These are phyloP conservation scores for Calonectria pseudoreteaudii DNA, from an alignment of 2,329 filamentous ascomycete genomes.

Conservation along the genomic window DNA sequence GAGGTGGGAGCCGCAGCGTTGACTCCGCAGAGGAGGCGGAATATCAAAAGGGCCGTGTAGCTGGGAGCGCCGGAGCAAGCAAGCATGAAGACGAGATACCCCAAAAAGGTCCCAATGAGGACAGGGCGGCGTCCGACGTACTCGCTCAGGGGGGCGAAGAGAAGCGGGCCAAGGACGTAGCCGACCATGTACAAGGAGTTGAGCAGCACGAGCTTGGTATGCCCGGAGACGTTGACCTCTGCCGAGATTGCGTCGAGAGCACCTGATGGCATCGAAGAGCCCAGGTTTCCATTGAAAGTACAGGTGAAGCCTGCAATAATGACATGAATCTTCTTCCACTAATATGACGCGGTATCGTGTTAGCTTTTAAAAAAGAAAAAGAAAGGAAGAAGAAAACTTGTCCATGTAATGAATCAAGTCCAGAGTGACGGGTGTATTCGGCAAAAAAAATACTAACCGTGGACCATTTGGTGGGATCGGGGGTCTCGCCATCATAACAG, in stretches of 20 bases:
- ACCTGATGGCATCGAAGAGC: slow-evolving; percentile 51
- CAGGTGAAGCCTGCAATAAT: slow-evolving; percentile 50
- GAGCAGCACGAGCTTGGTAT: slow-evolving; percentile 46
- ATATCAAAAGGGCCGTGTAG: slow-evolving; percentile 56
- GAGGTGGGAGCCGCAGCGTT: slow-evolving; percentile 50
- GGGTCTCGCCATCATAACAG: slow-evolving; percentile 34
- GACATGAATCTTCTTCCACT: slow-evolving; percentile 48
- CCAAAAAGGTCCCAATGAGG: slow-evolving; percentile 48
- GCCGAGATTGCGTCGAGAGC: slow-evolving; percentile 49
- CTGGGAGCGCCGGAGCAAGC: slow-evolving; percentile 55
- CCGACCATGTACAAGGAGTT: slow-evolving; percentile 52
- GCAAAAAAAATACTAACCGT: slow-evolving; percentile 32
- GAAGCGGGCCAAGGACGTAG: slow-evolving; percentile 49
- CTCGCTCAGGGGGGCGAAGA: slow-evolving; percentile 51
- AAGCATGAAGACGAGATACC: slow-evolving; percentile 49
- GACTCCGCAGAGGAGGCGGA: slow-evolving; percentile 51
- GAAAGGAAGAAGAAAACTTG: too few relatives aligned
- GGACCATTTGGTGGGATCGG: slow-evolving; percentile 48
- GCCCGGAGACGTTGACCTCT: slow-evolving; percentile 42
- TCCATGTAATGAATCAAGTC: neutral
- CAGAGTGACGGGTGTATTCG: neutral
- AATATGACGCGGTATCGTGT: neutral
- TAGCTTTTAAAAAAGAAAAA: too few relatives aligned
- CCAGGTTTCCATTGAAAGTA: slow-evolving; percentile 52
- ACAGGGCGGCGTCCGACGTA: slow-evolving; percentile 49